Conservation (phyloP, 176 grass and related monocot genomes). For the Carex cristatella region DNA sequence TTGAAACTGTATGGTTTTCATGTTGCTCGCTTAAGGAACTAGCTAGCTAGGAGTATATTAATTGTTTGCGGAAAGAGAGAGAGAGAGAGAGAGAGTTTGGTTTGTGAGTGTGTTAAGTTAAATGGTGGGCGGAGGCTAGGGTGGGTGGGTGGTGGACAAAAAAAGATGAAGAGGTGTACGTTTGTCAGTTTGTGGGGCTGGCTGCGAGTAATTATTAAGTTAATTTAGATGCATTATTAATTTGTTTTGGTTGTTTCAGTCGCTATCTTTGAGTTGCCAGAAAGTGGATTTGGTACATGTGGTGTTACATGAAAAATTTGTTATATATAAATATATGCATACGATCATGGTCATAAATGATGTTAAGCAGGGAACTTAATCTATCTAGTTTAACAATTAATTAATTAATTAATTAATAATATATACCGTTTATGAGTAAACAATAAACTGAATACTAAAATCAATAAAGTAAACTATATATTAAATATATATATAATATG, state of each 20-base stretch:
- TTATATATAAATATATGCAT: not conserved
- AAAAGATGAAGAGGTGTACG: constrained; percentile 19
- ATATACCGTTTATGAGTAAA: no score
- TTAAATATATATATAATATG: no score
- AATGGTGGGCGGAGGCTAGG: constrained; percentile 27
- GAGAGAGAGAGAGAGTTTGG: not conserved
- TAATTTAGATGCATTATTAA: not conserved
- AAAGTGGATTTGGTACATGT: not conserved
- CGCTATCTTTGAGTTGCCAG: constrained; percentile 1
- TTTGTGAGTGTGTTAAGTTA: not conserved
- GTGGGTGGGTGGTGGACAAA: constrained; percentile 36
- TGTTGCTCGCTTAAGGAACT: not conserved
- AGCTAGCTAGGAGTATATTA: no score
- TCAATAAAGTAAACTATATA: no score
- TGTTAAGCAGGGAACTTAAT: no score
- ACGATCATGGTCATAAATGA: not conserved
- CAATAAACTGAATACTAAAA: no score
- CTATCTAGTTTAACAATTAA: no score
- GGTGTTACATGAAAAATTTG: not conserved
- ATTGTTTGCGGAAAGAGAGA: constrained; percentile 6
- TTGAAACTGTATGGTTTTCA: constrained; percentile 59
- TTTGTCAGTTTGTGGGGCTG: constrained; percentile 16
- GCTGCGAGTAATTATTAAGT: constrained; percentile 19
- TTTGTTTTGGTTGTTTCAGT: not conserved
- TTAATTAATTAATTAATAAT: no score